Base-by-base conservation (phyloP, 2,329 filamentous ascomycete genomes). In the Aspergillus floridensis region DNA sequence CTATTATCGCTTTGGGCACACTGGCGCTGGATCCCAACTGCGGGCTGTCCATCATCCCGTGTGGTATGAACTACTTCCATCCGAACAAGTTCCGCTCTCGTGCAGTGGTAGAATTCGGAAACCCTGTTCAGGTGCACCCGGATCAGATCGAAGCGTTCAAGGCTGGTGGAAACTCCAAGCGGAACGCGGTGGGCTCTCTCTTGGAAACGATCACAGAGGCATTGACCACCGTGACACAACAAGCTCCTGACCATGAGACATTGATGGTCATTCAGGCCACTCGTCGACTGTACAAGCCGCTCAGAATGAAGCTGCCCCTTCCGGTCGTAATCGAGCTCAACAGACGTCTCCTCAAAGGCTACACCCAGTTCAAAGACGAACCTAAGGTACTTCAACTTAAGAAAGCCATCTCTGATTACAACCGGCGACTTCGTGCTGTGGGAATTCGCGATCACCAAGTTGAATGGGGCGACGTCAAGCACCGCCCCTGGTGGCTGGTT, bases 21-120 rank as follows among this genome's bases (percentile, higher is more conserved):
- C 81, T 98, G 54, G 92, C 91, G 5, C 88, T 92, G 58, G 87
- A 93, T 62, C 93, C 93, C 2, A 84, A 93, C 64, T 96, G 91
- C 71, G 92, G 91, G 31, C 81, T 99, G 62, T 96, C 93, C 76
- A 97, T 99, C 68, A 91, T 99, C 24, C 95, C 95, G 3, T 93
- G 95, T 54, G 93, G 93, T 68, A 97, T 99, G 93, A 99, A 99
- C 77, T 99, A 99, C 77, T 99, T 99, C 79, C 93, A 98, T 76
- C 91, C 93, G 0, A 93, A 99, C 82, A 99, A 98, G 76, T 99
- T 99, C 77, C 89, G 93, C 49, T 98, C 93, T 64, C 86, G 95
- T 72, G 95, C 93, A 38, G 93, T 99, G 4, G 88, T 98, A 61
- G 95, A 99, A 72, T 99, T 98, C 69, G 95, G 95, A 8, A 88